phyloP scores from a whole-genome alignment of 1,284 basidiomycete species.

The Tylopilus sp. region DNA sequence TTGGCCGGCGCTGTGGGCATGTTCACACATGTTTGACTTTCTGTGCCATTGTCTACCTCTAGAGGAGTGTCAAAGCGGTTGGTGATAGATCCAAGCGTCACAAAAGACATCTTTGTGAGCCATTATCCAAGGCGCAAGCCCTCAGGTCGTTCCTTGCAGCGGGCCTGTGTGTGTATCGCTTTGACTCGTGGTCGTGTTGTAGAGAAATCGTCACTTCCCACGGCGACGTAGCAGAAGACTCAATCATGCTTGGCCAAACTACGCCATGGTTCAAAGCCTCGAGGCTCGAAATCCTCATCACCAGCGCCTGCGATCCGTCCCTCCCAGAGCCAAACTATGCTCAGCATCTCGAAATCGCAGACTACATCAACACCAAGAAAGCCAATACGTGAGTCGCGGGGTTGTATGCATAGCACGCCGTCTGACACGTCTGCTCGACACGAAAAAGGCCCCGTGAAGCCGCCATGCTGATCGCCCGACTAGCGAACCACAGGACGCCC shows the following conservation, averaged over 20 bases:
- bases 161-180: too few relatives aligned
- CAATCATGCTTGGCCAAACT: constrained; percentile 25
- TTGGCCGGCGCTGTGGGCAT: constrained; percentile 6
- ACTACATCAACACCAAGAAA: constrained; percentile 92
- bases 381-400: constrained; percentile 78
- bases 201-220: not conserved
- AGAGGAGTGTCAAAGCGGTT: constrained; percentile 11
- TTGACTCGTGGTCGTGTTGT: too few relatives aligned
- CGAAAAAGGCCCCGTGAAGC: constrained; percentile 81
- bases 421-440: not conserved
- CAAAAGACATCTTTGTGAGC: not conserved
- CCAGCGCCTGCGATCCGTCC: constrained; percentile 86
- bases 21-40: not conserved
- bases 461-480: constrained; percentile 76
- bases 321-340: constrained; percentile 89
- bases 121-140: not conserved
- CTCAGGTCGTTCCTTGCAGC: not conserved
- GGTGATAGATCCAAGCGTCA: constrained; percentile 1
- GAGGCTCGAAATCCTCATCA: constrained; percentile 64
- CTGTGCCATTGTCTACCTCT: constrained; percentile 10
- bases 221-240: not conserved
- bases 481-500: constrained; percentile 87
- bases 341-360: constrained; percentile 89
- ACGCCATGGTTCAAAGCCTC: constrained; percentile 46
- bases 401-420: not conserved